Conservation (phyloP, 225 moss, liverwort and hornwort genomes). For the Antitrichia curtipendula region DNA sequence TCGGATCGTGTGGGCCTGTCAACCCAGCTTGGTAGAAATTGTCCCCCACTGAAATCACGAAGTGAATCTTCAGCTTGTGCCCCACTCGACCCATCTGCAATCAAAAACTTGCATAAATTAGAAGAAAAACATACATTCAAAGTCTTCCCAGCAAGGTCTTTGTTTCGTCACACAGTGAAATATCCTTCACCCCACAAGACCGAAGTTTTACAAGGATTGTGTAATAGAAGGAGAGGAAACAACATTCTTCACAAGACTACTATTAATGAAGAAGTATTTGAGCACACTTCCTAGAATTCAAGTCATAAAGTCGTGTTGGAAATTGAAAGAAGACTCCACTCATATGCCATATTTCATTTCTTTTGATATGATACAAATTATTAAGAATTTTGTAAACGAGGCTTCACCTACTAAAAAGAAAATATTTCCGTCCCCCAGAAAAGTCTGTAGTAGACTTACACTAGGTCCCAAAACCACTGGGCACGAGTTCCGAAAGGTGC, state of each 20-base stretch:
- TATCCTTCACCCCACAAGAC: no score
- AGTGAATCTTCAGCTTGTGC: slow-evolving; percentile 26
- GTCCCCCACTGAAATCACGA: slow-evolving; percentile 67
- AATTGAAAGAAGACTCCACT: no score
- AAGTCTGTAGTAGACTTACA: background rate
- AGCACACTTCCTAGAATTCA: no score
- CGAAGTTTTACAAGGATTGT: no score
- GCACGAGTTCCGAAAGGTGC: background rate
- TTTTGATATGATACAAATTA: no score
- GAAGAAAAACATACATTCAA: background rate
- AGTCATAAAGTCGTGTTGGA: no score
- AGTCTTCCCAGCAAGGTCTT: background rate
- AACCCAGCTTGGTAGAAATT: slow-evolving; percentile 69
- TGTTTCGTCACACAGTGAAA: background rate
- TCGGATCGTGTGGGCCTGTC: slow-evolving; percentile 45
- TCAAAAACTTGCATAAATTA: background rate
- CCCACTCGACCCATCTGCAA: slow-evolving; percentile 66
- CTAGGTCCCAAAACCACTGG: background rate
- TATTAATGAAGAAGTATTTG: no score
- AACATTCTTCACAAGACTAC: no score
- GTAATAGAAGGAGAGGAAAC: no score
- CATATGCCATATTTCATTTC: no score
- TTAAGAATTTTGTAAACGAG: no score
- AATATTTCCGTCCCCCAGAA: background rate
- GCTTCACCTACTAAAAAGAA: background rate